Evolutionary conservation across 257 asterid genomes (phyloP), one percentile per base, ranked within the genome.

Genomic region (Striga asiatica): DNA sequence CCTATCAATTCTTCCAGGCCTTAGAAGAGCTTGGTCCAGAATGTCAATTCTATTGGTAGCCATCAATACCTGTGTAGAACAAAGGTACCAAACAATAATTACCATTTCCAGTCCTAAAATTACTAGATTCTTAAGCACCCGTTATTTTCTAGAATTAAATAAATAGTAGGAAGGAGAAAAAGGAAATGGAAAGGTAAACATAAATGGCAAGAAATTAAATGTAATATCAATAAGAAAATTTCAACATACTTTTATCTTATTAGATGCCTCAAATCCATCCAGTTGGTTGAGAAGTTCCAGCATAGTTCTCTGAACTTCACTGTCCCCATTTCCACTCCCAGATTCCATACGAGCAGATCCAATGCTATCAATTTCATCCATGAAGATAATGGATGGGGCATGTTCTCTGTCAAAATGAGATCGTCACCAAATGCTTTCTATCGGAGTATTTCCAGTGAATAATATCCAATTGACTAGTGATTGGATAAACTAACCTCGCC

Each of bases 321-420:
- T 79, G 45, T 82, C 92, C 39, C 87, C 82, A 56, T 82, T 82
- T 57, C 92, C 92, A 60, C 82, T 79, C 47, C 92, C 84, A 59
- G 92, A 82, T 74, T 82, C 87, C 92, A 82, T 82, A 51, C 87
- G 78, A 50, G 87, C 79, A 60, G 92, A 82, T 42, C 92, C 84
- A 12, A 82, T 79, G 73, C 82, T 79, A 73, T 82, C 92, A 24
- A 82, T 79, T 73, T 82, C 87, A 65, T 82, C 87, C 92, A 79
- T 79, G 62, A 82, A 82, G 58, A 82, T 82, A 72, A 79, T 82
- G 4, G 92, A 82, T 39, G 92, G 87, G 16, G 87, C 92, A 69
- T 82, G 87, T 66, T 82, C 87, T 72, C 87, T 81, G 82, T 22
- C 58, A 17, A 62, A 10, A 58, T 56, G 47, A 13, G 48, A 41